phyloP scores from a whole-genome alignment of 371 early-diverging fungal species.

The Apophysomyces sp. region DNA sequence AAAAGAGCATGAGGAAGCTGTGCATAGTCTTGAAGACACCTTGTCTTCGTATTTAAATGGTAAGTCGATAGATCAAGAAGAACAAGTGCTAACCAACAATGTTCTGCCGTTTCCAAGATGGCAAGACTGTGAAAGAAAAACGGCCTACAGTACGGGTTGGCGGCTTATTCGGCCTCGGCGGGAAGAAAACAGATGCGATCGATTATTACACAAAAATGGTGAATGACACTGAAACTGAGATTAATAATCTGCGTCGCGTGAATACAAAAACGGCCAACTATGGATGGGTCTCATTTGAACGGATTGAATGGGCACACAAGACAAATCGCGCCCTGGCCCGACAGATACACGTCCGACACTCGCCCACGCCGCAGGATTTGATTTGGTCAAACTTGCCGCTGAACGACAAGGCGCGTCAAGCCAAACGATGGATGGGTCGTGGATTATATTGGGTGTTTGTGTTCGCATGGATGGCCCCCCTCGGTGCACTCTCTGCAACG shows the following conservation, averaged over 20 bases:
- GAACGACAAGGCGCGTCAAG: slow-evolving; percentile 46
- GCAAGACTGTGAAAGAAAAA: slow-evolving; percentile 36
- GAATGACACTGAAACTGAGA: slow-evolving; percentile 63
- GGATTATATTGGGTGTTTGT: slow-evolving; percentile 58
- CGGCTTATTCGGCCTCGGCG: slow-evolving; percentile 43
- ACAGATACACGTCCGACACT: slow-evolving; percentile 39
- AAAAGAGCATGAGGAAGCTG: slow-evolving; percentile 66
- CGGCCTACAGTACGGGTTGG: slow-evolving; percentile 56
- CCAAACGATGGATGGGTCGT: slow-evolving; percentile 60
- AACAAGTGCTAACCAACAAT: not conserved
- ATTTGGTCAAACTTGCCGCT: slow-evolving; percentile 81
- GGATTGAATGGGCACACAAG: slow-evolving; percentile 63
- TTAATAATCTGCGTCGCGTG: slow-evolving; percentile 55
- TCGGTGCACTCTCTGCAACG: slow-evolving; percentile 62
- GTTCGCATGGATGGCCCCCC: slow-evolving; percentile 72
- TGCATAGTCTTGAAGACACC: slow-evolving; percentile 65
- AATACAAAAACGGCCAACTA: slow-evolving; percentile 60
- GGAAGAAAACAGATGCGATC: slow-evolving; percentile 72
- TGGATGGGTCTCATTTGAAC: slow-evolving; percentile 77
- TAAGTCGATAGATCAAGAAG: slow-evolving; percentile 16
- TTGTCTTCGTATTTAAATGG: slow-evolving; percentile 64
- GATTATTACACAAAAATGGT: slow-evolving; percentile 66
- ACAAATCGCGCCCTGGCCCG: slow-evolving; percentile 17
- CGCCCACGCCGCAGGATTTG: slow-evolving; percentile 78
- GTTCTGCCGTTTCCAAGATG: slow-evolving; percentile 28